Conservation (phyloP, 225 moss, liverwort and hornwort species). For the Straminergon stramineum region DNA sequence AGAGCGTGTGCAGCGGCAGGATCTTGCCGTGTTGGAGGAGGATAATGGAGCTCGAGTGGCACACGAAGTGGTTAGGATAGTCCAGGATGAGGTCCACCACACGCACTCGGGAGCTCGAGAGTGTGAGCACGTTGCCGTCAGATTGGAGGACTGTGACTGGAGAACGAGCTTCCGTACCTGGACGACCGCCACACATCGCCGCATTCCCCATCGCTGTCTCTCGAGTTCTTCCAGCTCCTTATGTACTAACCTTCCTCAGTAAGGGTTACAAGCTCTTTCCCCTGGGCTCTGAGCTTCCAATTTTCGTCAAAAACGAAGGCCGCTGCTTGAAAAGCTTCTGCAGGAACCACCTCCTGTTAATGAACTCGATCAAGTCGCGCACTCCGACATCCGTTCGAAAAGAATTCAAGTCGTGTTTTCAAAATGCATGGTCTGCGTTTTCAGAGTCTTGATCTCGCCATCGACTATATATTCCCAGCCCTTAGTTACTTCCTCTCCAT, state of each 20-base stretch:
- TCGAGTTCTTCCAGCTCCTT: not conserved
- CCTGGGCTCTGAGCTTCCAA: not conserved
- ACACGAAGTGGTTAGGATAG: slow-evolving; percentile 75
- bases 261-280: not conserved
- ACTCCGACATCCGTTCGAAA: not conserved
- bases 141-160: slow-evolving; percentile 62
- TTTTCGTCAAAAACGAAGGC: not conserved
- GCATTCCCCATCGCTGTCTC: slow-evolving; percentile 49
- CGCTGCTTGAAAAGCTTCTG: too few species aligned
- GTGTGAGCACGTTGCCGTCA: slow-evolving; percentile 58
- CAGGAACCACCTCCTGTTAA: not conserved
- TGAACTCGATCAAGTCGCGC: not conserved
- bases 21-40: slow-evolving; percentile 70
- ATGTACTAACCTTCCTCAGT: not conserved
- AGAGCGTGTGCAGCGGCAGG: slow-evolving; percentile 40
- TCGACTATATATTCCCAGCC: not conserved
- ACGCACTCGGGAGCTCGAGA: slow-evolving; percentile 33
- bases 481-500: not conserved
- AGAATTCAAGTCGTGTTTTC: not conserved
- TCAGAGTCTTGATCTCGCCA: not conserved
- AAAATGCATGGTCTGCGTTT: not conserved
- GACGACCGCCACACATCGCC: slow-evolving; percentile 40
- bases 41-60: slow-evolving; percentile 77
- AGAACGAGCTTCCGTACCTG: slow-evolving; percentile 7
- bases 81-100: slow-evolving; percentile 65